A percentile compares a stretch with the other conserved stretches of the same genome.
phyloP scores from a whole-genome alignment of 1,284 basidiomycete species.

The Pisolithus thermaeus region DNA sequence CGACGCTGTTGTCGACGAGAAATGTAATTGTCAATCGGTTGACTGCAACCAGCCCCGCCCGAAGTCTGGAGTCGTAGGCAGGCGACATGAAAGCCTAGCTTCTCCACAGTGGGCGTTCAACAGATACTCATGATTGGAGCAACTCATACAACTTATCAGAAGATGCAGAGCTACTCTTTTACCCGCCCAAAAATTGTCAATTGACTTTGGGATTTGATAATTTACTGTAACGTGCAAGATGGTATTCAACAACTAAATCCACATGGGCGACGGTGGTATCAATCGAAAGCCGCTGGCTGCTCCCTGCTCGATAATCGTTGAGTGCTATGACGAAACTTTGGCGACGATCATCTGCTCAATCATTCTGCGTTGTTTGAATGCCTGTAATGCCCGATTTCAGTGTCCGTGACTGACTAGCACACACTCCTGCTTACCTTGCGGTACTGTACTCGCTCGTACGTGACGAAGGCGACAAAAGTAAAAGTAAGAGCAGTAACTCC shows the following conservation, averaged over 20 bases:
- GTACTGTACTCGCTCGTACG: conserved; percentile 76
- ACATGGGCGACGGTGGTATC: background rate
- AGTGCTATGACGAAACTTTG: background rate
- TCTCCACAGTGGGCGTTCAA: background rate
- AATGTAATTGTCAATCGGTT: conserved; percentile 57
- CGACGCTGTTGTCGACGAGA: conserved; percentile 71
- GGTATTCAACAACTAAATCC: background rate
- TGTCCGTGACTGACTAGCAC: background rate
- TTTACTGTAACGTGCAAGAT: no score
- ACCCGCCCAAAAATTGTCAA: no score
- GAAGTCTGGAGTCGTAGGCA: conserved; percentile 7
- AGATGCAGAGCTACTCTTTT: no score
- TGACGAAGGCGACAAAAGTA: conserved; percentile 74
- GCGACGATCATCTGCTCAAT: conserved; percentile 41
- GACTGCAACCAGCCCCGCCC: conserved; percentile 29
- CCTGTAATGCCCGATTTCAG: conserved; percentile 35
- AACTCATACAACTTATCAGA: no score
- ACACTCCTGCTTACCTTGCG: conserved; percentile 52
- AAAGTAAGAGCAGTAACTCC: conserved; percentile 75
- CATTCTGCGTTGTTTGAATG: conserved; percentile 69
- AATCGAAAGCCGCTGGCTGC: no score
- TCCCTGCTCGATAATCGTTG: background rate
- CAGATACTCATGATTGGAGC: background rate
- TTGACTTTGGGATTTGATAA: no score
- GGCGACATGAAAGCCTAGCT: background rate